Evolutionary conservation across 345 rosid species (phyloP).

Genomic region (Lepidium aucheri): DNA sequence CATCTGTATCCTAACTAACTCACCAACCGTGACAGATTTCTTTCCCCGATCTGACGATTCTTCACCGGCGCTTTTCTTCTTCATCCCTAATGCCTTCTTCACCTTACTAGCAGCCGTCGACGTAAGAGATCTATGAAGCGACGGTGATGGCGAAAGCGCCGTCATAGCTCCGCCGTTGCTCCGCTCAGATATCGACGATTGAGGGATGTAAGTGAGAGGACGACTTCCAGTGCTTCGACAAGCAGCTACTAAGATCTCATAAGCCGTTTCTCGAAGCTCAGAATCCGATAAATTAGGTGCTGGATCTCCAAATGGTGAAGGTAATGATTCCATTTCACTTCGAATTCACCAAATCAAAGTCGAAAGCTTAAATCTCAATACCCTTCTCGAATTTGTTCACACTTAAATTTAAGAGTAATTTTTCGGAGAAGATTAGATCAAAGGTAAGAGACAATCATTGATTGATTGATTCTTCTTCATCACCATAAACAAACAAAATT

Average conservation of each 20-base stretch:
- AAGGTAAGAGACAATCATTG: background rate
- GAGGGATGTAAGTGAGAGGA: conserved; percentile 59
- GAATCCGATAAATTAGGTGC: conserved; percentile 43
- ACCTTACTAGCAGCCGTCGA: conserved; percentile 83
- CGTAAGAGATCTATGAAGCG: conserved; percentile 75
- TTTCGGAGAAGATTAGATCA: background rate
- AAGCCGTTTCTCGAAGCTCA: conserved; percentile 85
- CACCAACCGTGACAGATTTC: conserved; percentile 70
- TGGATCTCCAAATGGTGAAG: conserved; percentile 52
- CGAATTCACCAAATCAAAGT: background rate
- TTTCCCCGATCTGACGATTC: conserved; percentile 30
- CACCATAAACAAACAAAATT: too few relatives aligned
- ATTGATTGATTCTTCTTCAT: too few relatives aligned
- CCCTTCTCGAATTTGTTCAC: background rate
- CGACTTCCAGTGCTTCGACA: conserved; percentile 67
- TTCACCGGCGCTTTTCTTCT: conserved; percentile 30
- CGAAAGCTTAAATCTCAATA: background rate
- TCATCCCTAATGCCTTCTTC: conserved; percentile 89
- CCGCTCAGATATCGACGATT: conserved; percentile 29
- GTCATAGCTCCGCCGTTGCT: conserved; percentile 8
- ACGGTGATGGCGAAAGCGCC: conserved; percentile 21
- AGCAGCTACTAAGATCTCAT: conserved; percentile 78
- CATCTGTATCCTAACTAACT: conserved; percentile 76
- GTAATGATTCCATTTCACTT: conserved; percentile 28
- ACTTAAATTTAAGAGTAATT: background rate